Evolutionary conservation across 495 filamentous ascomycete species (phyloP).

Genomic region (Bombardia bombarda): DNA sequence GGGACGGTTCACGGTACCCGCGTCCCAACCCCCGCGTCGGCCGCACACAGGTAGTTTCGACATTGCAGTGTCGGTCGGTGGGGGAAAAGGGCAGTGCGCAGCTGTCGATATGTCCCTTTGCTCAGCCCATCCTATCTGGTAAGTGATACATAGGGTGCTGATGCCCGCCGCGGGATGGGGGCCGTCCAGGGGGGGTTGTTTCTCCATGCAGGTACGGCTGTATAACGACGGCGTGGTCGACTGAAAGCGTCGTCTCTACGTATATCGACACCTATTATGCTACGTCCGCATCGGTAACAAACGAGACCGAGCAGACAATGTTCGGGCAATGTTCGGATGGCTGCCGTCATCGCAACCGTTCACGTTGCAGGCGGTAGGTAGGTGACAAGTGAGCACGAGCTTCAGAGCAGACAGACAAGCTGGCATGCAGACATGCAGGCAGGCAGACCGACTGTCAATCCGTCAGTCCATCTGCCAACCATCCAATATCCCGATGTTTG

Average conservation of each 20-base stretch:
- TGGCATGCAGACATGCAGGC: too few species aligned
- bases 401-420: too few species aligned
- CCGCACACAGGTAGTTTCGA: neutral
- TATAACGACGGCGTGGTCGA: constrained; percentile 1
- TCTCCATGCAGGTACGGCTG: constrained; percentile 13
- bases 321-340: neutral
- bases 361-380: neutral
- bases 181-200: constrained; percentile 1
- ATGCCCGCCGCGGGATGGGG: neutral
- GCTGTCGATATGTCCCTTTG: neutral
- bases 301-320: too few species aligned
- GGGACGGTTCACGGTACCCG: neutral
- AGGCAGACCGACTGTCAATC: too few species aligned
- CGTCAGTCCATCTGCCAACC: too few species aligned
- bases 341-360: neutral
- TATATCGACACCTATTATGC: too few species aligned
- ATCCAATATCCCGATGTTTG: neutral
- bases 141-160: neutral
- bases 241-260: neutral
- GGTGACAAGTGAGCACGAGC: too few species aligned
- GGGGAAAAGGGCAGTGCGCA: neutral
- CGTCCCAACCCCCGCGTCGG: neutral
- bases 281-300: too few species aligned
- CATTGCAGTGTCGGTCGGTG: neutral
- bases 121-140: neutral